Conservation (phyloP, 1,139 yeast genomes). For the Kodamaea arcana region DNA sequence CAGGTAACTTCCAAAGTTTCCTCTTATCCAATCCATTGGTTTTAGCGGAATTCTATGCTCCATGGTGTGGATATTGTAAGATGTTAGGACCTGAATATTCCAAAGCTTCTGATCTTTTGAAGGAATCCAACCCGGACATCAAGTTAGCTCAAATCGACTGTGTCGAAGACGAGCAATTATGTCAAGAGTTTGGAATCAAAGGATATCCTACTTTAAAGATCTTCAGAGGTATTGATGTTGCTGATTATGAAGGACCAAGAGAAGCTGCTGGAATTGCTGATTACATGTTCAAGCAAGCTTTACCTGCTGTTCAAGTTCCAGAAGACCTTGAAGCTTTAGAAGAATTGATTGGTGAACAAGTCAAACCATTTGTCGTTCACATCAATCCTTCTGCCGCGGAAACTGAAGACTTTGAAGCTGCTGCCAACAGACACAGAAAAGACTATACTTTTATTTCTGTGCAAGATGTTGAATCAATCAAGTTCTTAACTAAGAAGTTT, state of each 20-base stretch:
- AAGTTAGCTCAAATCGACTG: slow-evolving; percentile 91
- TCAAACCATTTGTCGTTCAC: slow-evolving; percentile 55
- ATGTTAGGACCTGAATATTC: slow-evolving; percentile 87
- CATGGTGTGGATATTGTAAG: slow-evolving; percentile 99
- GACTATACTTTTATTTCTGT: slow-evolving; percentile 59
- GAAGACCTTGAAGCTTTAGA: slow-evolving; percentile 47
- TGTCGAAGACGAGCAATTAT: slow-evolving; percentile 78
- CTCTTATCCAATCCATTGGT: slow-evolving; percentile 72
- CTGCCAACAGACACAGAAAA: slow-evolving; percentile 25
- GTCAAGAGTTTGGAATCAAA: slow-evolving; percentile 67
- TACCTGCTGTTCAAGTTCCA: slow-evolving; percentile 69
- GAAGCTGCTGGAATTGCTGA: slow-evolving; percentile 70
- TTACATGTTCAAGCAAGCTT: slow-evolving; percentile 77
- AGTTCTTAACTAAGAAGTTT: slow-evolving; percentile 31
- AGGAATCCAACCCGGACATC: slow-evolving; percentile 55
- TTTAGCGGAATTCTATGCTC: slow-evolving; percentile 93
- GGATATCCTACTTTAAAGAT: slow-evolving; percentile 94
- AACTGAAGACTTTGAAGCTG: slow-evolving; percentile 9
- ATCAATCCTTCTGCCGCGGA: slow-evolving; percentile 7
- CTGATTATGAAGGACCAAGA: slow-evolving; percentile 77
- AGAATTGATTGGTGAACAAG: slow-evolving; percentile 42
- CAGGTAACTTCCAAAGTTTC: slow-evolving; percentile 58
- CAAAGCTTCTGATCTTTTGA: slow-evolving; percentile 74
- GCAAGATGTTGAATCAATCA: slow-evolving; percentile 40
- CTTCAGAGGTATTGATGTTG: slow-evolving; percentile 42